These are phyloP conservation scores for Earliella scabrosa DNA, from an alignment of 1,284 basidiomycete genomes.

Conservation along the genomic window DNA sequence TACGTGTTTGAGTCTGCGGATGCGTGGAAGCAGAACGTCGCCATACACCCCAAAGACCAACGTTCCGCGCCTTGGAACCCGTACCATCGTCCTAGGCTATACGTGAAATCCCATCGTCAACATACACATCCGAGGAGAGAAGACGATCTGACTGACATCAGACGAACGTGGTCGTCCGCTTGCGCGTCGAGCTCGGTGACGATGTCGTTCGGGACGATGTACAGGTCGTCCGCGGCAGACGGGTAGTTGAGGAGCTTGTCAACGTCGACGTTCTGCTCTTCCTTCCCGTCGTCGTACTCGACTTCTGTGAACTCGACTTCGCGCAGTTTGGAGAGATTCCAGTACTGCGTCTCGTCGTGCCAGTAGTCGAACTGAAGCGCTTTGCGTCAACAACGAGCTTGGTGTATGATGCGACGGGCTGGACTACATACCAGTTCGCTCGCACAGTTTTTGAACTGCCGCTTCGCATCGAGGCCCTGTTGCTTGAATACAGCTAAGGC, in stretches of 20 bases:
- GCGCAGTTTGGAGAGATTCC: neutral
- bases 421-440: conserved; percentile 32
- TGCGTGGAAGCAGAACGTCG: conserved; percentile 4
- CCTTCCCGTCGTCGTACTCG: conserved; percentile 3
- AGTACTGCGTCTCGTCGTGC: conserved; percentile 7
- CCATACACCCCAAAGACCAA: conserved; percentile 6
- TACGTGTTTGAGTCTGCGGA: neutral
- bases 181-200: conserved; percentile 16
- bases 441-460: conserved; percentile 31
- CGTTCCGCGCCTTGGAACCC: conserved; percentile 1
- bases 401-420: no score
- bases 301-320: neutral
- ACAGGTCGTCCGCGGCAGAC: neutral
- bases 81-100: conserved; percentile 17
- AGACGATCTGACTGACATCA: conserved; percentile 4
- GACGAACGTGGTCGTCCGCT: conserved; percentile 11
- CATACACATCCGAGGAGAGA: no score
- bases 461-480: conserved; percentile 29
- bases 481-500: conserved; percentile 42
- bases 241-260: conserved; percentile 25
- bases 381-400: no score
- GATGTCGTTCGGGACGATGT: neutral
- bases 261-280: conserved; percentile 21
- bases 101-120: no score
- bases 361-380: conserved; percentile 19